phyloP scores from a whole-genome alignment of 2,329 filamentous ascomycete species.

The Aspergillus viridinutans region DNA sequence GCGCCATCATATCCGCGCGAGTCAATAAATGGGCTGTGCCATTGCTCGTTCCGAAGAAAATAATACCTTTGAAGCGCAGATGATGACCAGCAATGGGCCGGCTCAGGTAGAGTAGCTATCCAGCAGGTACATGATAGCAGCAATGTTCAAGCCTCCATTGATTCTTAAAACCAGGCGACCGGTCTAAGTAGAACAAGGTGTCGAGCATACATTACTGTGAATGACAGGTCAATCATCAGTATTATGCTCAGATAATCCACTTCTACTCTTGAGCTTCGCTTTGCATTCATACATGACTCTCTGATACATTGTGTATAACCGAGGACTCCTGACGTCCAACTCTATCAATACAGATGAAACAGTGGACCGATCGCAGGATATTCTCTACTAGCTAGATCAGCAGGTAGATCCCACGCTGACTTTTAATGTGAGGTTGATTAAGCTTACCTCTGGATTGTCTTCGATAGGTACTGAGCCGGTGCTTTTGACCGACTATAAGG shows the following conservation, averaged over 20 bases:
- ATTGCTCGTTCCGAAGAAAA: conserved; percentile 43
- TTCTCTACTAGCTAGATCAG: not conserved
- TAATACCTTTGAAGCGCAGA: conserved; percentile 45
- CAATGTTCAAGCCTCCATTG: conserved; percentile 34
- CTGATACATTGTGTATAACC: too few relatives aligned
- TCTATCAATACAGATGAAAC: conserved; percentile 3
- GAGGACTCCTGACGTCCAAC: too few relatives aligned
- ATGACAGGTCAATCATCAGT: not conserved
- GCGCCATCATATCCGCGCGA: conserved; percentile 30
- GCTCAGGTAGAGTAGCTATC: conserved; percentile 44
- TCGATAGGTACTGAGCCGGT: not conserved
- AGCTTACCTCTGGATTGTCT: not conserved
- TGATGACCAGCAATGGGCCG: conserved; percentile 43
- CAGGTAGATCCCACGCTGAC: not conserved
- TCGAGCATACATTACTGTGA: too few relatives aligned
- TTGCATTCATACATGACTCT: not conserved
- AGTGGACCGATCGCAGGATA: conserved; percentile 1
- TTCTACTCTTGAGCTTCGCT: not conserved
- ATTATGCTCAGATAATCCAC: not conserved
- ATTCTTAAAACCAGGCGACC: too few relatives aligned
- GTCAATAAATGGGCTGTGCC: conserved; percentile 28
- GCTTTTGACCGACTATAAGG: conserved; percentile 5
- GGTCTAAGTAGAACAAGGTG: too few relatives aligned
- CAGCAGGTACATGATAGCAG: conserved; percentile 43
- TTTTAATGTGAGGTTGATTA: not conserved